A percentile compares a stretch with the other conserved stretches of the same genome.
phyloP scores from a whole-genome alignment of 164 flowering plant species.

The Dillenia suffruticosa region DNA sequence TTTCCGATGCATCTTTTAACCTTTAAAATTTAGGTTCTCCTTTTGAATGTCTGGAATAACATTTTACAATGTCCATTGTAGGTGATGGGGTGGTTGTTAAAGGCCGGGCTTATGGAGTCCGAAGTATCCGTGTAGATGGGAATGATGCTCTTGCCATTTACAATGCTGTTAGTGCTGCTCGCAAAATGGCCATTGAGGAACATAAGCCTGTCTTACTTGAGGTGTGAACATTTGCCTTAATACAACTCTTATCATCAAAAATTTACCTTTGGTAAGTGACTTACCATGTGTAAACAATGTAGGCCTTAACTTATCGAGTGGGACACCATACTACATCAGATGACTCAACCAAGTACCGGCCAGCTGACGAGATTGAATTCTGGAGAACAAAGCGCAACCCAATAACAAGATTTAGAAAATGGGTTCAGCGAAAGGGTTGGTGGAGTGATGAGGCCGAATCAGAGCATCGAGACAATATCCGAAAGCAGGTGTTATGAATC shows the following conservation, averaged over 20 bases:
- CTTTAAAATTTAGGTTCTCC: too few relatives aligned
- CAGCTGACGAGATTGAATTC: conserved; percentile 68
- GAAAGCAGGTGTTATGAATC: conserved; percentile 50
- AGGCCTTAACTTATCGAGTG: conserved; percentile 93
- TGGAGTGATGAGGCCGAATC: conserved; percentile 66
- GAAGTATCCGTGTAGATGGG: conserved; percentile 86
- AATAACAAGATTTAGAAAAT: conserved; percentile 62
- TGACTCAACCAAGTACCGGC: conserved; percentile 90
- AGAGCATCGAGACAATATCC: conserved; percentile 42
- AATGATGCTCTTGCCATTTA: conserved; percentile 90
- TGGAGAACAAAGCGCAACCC: conserved; percentile 69
- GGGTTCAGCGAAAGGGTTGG: conserved; percentile 80
- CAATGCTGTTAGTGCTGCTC: conserved; percentile 66
- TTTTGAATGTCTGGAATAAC: too few relatives aligned
- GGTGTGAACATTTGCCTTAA: conserved; percentile 27
- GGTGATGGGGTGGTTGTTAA: conserved; percentile 84
- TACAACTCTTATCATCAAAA: neutral
- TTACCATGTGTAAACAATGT: too few relatives aligned
- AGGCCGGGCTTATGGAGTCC: conserved; percentile 88
- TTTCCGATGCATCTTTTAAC: too few relatives aligned
- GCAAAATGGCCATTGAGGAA: conserved; percentile 70
- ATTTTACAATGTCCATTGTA: conserved; percentile 11
- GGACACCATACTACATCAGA: conserved; percentile 96
- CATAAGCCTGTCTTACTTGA: conserved; percentile 72
- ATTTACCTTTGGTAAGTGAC: too few relatives aligned